These are phyloP conservation scores for Monosporascus cannonballus DNA, from an alignment of 2,329 filamentous ascomycete species.

Conservation along the genomic window DNA sequence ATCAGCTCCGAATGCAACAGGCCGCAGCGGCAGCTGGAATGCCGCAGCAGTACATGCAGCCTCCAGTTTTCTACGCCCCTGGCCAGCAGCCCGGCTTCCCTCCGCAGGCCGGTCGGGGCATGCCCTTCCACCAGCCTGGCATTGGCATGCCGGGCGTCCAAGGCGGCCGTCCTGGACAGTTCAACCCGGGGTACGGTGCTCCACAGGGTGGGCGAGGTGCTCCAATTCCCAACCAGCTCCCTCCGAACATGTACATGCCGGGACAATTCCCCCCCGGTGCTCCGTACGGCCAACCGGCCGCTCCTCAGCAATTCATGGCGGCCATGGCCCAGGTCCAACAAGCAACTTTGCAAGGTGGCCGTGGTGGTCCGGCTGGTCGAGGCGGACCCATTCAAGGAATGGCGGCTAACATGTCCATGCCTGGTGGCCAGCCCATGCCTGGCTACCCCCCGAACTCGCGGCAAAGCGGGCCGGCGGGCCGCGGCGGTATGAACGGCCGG, in stretches of 20 bases:
- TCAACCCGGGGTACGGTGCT: constrained; percentile 68
- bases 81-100: constrained; percentile 70
- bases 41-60: constrained; percentile 81
- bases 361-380: constrained; percentile 58
- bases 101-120: constrained; percentile 57
- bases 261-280: constrained; percentile 73
- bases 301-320: constrained; percentile 72
- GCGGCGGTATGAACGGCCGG: constrained; percentile 38
- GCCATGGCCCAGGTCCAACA: constrained; percentile 76
- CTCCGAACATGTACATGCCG: constrained; percentile 80
- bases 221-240: constrained; percentile 73
- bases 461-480: constrained; percentile 26
- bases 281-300: constrained; percentile 73
- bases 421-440: constrained; percentile 43
- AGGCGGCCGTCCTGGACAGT: constrained; percentile 79
- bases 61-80: constrained; percentile 86
- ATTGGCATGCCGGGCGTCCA: constrained; percentile 67
- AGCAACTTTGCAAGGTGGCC: constrained; percentile 53
- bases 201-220: constrained; percentile 86
- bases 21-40: constrained; percentile 85
- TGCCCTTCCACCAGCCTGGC: constrained; percentile 59
- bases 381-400: constrained; percentile 71
- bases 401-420: constrained; percentile 62
- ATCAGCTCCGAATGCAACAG: constrained; percentile 98
- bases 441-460: constrained; percentile 53